Base-by-base conservation (phyloP, 2,329 filamentous ascomycete genomes). In the Sclerotinia borealis region DNA sequence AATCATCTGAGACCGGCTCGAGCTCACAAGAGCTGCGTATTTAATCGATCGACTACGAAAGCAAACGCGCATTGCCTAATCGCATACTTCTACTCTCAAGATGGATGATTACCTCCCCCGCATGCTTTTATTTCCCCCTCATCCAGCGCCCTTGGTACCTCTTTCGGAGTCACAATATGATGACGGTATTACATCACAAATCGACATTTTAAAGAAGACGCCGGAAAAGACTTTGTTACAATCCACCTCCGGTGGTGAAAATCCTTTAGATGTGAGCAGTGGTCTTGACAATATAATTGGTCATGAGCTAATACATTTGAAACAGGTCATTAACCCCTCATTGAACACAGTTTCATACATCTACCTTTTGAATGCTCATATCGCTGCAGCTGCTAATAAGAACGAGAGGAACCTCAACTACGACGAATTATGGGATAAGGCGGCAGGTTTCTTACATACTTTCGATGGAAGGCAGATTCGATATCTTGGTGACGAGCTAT, bases 321-420 rank as follows among this genome's bases (percentile, higher is more conserved):
- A 31, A 15, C 45, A 74, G 69, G 66, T 72, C 41, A 68, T 75
- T 27, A 79, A 87, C 68, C 85, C 87, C 25, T 74, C 79, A 9
- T 73, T 79, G 45, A 84, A 89, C 72, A 82, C 83, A 22, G 78
- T 88, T 66, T 77, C 83, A 10, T 89, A 87, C 73, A 75, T 85
- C 56, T 80, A 79, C 66, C 77, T 83, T 52, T 77, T 89, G 43
- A 73, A 78, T 52, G 77, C 79, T 37, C 79, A 81, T 65, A 77
- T 85, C 63, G 51, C 76, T 45, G 73, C 69, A 48, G 39, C 71
- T 37, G 39, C 71, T 37, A 72, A 77, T 69, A 73, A 77, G 68
- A 73, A 71, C 22, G 62, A 60, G 15, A 71, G 72, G 47, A 59
- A 54, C 17, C 49, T 68, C 13, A 61, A 69, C 37, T 43, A 64